These are phyloP conservation scores for Microbotryomycetes sp. DNA, from an alignment of 1,284 basidiomycete genomes.

Conservation along the genomic window DNA sequence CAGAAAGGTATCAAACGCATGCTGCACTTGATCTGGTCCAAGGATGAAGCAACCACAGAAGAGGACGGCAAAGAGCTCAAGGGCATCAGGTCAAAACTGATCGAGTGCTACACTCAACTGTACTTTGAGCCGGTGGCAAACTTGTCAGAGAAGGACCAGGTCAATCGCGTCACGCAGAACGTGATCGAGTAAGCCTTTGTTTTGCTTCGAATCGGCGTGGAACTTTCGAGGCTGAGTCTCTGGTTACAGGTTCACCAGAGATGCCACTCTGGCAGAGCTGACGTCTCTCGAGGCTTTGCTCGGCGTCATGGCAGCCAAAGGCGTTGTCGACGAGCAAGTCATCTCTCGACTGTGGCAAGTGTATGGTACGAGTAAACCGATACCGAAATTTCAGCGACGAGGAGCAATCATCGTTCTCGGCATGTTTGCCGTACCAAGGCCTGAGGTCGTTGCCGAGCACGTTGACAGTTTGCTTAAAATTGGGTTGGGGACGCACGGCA, in stretches of 20 bases:
- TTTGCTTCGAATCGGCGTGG: not conserved
- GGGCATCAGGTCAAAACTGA: constrained; percentile 73
- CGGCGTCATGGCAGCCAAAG: constrained; percentile 82
- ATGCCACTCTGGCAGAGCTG: constrained; percentile 86
- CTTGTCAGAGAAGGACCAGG: constrained; percentile 66
- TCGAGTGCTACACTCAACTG: constrained; percentile 81
- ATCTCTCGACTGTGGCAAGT: constrained; percentile 90
- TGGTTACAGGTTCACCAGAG: constrained; percentile 64
- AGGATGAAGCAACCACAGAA: constrained; percentile 79
- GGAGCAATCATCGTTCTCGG: constrained; percentile 92
- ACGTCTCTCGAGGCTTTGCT: constrained; percentile 95
- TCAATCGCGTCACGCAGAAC: constrained; percentile 93
- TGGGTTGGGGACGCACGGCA: constrained; percentile 78
- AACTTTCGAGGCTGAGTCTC: not conserved
- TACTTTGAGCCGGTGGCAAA: constrained; percentile 76
- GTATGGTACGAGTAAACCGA: constrained; percentile 70
- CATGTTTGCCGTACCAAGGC: constrained; percentile 84
- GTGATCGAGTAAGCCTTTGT: constrained; percentile 84
- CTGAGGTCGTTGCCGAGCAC: constrained; percentile 76
- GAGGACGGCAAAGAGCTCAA: constrained; percentile 68
- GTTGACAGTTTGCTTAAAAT: constrained; percentile 79
- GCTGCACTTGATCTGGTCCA: constrained; percentile 96
- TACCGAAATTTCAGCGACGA: constrained; percentile 75
- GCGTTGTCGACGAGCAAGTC: constrained; percentile 72
- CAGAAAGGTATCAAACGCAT: constrained; percentile 85